Conservation (phyloP, 192 early-diverging fungal genomes). For the Radiomyces spectabilis region DNA sequence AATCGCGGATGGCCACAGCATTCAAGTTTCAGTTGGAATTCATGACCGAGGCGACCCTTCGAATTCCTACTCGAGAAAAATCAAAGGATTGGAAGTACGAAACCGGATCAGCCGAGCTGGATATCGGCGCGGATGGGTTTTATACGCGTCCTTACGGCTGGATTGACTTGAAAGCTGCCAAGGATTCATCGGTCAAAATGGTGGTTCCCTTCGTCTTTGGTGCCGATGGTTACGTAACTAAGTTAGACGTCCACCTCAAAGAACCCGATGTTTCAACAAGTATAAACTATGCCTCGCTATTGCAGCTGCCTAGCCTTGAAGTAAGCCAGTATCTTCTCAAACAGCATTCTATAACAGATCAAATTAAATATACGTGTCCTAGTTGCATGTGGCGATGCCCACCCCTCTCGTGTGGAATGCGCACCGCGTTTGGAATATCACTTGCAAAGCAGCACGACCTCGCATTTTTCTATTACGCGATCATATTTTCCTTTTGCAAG, state of each 20-base stretch:
- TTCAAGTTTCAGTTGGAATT: conserved; percentile 59
- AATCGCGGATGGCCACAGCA: conserved; percentile 44
- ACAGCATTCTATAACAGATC: too few species aligned
- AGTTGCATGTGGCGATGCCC: conserved; percentile 50
- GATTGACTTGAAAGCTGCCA: conserved; percentile 53
- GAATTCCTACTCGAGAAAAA: conserved; percentile 61
- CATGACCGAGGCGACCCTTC: conserved; percentile 41
- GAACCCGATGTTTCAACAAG: conserved; percentile 49
- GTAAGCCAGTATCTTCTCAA: too few species aligned
- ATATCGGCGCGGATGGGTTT: conserved; percentile 8
- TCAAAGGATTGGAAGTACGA: conserved; percentile 72
- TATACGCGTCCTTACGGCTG: conserved; percentile 58
- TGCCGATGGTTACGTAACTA: conserved; percentile 46
- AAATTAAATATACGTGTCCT: background rate
- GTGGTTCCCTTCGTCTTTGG: conserved; percentile 49
- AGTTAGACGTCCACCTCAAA: conserved; percentile 39
- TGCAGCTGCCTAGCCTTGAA: conserved; percentile 42
- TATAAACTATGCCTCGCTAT: conserved; percentile 56
- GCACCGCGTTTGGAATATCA: conserved; percentile 57
- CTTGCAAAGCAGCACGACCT: conserved; percentile 33
- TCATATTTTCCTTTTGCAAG: conserved; percentile 68
- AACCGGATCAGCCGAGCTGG: conserved; percentile 16
- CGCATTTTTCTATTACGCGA: conserved; percentile 62
- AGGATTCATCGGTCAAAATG: conserved; percentile 44
- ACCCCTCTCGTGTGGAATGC: conserved; percentile 69